Conservation (phyloP, 2,329 filamentous ascomycete genomes). For the Penicillium sp. region DNA sequence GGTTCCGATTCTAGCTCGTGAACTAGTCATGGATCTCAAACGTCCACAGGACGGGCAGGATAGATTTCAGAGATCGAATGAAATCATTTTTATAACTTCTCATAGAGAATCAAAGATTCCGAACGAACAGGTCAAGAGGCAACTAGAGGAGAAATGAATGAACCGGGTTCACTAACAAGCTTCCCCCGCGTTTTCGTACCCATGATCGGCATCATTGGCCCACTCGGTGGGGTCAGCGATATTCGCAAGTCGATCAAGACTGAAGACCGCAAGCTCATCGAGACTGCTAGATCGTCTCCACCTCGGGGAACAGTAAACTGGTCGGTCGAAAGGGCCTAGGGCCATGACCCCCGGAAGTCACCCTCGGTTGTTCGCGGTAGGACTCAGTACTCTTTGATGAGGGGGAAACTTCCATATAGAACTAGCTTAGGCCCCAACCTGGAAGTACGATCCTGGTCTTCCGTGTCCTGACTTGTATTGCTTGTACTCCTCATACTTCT, state of each 20-base stretch:
- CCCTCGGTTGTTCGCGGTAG: constrained; percentile 6
- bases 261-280: too few relatives aligned
- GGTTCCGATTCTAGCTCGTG: constrained; percentile 24
- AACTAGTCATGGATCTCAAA: background rate
- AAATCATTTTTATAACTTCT: too few relatives aligned
- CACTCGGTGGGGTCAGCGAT: background rate
- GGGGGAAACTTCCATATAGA: background rate
- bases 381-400: background rate
- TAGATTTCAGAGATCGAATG: too few relatives aligned
- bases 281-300: background rate
- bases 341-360: constrained; percentile 1
- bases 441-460: too few relatives aligned
- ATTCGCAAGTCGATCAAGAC: background rate
- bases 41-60: background rate
- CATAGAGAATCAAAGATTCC: too few relatives aligned
- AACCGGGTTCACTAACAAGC: background rate
- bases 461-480: too few relatives aligned
- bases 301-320: background rate
- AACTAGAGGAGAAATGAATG: too few relatives aligned
- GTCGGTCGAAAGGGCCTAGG: constrained; percentile 7
- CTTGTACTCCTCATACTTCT: background rate
- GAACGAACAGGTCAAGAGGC: too few relatives aligned
- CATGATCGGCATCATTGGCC: background rate
- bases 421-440: background rate
- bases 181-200: background rate